phyloP scores from a whole-genome alignment of 768 basidiomycete species.

The Leccinum obscurum region DNA sequence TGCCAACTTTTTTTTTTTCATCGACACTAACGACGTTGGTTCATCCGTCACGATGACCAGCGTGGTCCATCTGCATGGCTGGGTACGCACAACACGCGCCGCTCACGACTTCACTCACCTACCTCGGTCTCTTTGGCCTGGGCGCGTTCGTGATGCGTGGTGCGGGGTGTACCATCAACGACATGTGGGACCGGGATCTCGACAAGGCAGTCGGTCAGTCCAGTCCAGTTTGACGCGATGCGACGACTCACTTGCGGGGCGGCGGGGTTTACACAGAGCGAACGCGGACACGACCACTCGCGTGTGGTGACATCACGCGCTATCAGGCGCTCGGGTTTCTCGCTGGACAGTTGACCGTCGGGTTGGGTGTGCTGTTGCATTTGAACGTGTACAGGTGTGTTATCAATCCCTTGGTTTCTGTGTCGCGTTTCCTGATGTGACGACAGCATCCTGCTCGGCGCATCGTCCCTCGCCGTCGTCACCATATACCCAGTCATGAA shows the following conservation, averaged over 20 bases:
- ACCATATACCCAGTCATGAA: constrained; percentile 96
- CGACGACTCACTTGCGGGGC: too few relatives aligned
- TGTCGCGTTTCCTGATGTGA: neutral
- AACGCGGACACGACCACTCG: constrained; percentile 86
- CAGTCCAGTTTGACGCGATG: neutral
- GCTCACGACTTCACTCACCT: constrained; percentile 65
- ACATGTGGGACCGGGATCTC: constrained; percentile 95
- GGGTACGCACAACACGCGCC: constrained; percentile 77
- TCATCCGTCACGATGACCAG: constrained; percentile 42
- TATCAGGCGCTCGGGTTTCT: constrained; percentile 81
- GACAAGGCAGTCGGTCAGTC: constrained; percentile 85
- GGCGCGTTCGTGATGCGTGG: constrained; percentile 97
- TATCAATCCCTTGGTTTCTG: neutral
- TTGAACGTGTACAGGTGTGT: constrained; percentile 90
- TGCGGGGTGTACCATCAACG: constrained; percentile 98
- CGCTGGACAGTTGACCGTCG: constrained; percentile 75
- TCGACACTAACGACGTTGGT: neutral
- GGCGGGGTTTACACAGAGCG: constrained; percentile 56
- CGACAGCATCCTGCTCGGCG: constrained; percentile 72
- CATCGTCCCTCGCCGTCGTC: constrained; percentile 86
- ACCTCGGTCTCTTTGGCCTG: constrained; percentile 79
- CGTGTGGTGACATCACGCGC: constrained; percentile 75
- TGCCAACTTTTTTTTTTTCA: neutral
- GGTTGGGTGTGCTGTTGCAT: constrained; percentile 84
- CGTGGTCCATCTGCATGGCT: constrained; percentile 98